A percentile compares a stretch with the other conserved stretches of the same genome.
Conservation (phyloP, 352 stramenopile genomes). For the Pythium rhizo-oryzae region DNA sequence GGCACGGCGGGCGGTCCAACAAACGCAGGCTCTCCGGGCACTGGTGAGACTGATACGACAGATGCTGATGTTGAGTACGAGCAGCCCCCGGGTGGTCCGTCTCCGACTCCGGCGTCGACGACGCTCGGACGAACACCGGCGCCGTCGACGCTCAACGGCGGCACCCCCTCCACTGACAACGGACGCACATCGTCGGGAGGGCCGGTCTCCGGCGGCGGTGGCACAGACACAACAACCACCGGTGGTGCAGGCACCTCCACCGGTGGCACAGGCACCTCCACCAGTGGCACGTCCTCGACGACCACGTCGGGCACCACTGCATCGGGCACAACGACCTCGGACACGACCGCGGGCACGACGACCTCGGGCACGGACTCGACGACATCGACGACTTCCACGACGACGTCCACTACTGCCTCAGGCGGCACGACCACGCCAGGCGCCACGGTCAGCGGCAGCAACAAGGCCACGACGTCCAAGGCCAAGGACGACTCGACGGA, state of each 20-base stretch:
- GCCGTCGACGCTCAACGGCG: not conserved
- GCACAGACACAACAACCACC: conserved; percentile 1
- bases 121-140: conserved; percentile 6
- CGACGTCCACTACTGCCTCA: not conserved
- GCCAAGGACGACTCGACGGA: conserved; percentile 1
- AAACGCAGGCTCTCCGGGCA: no score
- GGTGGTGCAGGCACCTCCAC: not conserved
- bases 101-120: not conserved
- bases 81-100: not conserved
- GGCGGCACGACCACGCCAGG: conserved; percentile 1
- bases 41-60: not conserved
- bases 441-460: conserved; percentile 17
- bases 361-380: not conserved
- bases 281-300: not conserved
- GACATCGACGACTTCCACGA: conserved; percentile 10
- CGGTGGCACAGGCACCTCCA: not conserved
- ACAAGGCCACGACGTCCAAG: conserved; percentile 16
- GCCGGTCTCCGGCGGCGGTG: not conserved
- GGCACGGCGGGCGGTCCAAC: not conserved
- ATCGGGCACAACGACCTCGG: not conserved
- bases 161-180: not conserved
- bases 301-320: conserved; percentile 3
- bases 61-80: not conserved
- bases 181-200: not conserved
- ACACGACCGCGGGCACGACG: not conserved